phyloP scores from a whole-genome alignment of 768 basidiomycete species.

The Candolleomyces aberdarensis region DNA sequence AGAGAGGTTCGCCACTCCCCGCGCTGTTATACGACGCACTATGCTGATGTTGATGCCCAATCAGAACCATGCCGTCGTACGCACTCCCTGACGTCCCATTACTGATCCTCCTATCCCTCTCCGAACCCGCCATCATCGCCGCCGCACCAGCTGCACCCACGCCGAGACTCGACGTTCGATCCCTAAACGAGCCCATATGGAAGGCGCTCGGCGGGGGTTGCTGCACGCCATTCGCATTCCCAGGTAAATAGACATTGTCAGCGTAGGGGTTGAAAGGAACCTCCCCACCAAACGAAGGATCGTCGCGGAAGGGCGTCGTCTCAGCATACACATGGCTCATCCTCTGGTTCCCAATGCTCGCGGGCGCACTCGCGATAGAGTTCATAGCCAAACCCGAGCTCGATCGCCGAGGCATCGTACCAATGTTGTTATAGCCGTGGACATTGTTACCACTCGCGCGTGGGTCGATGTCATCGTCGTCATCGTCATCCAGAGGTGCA shows the following conservation, averaged over 20 bases:
- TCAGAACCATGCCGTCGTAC: slow-evolving; percentile 13
- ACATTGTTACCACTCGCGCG: slow-evolving; percentile 9
- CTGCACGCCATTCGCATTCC: neutral
- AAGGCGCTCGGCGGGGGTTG: slow-evolving; percentile 37
- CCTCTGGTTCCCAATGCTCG: slow-evolving; percentile 18
- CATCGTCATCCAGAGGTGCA: slow-evolving; percentile 65
- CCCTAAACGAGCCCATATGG: slow-evolving; percentile 25
- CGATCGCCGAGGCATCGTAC: slow-evolving; percentile 10
- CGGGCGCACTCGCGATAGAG: slow-evolving; percentile 14
- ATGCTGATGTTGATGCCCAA: neutral
- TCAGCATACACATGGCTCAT: slow-evolving; percentile 35
- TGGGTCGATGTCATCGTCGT: slow-evolving; percentile 31
- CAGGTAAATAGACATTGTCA: slow-evolving; percentile 39
- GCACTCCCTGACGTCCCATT: slow-evolving; percentile 11
- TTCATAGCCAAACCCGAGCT: slow-evolving; percentile 16
- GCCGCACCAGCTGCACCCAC: slow-evolving; percentile 6
- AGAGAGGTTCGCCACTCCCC: slow-evolving; percentile 60
- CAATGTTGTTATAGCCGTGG: slow-evolving; percentile 2
- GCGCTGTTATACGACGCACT: slow-evolving; percentile 30
- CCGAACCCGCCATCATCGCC: slow-evolving; percentile 18
- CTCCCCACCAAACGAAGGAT: slow-evolving; percentile 20
- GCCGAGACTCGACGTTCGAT: slow-evolving; percentile 19
- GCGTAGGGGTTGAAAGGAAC: slow-evolving; percentile 50
- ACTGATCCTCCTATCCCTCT: slow-evolving; percentile 12
- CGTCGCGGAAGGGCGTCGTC: slow-evolving; percentile 28